Percentiles rank a stretch among this genome's conserved stretches.
Evolutionary conservation across 1,139 yeast species (phyloP).

Genomic region (Candida sojae): DNA sequence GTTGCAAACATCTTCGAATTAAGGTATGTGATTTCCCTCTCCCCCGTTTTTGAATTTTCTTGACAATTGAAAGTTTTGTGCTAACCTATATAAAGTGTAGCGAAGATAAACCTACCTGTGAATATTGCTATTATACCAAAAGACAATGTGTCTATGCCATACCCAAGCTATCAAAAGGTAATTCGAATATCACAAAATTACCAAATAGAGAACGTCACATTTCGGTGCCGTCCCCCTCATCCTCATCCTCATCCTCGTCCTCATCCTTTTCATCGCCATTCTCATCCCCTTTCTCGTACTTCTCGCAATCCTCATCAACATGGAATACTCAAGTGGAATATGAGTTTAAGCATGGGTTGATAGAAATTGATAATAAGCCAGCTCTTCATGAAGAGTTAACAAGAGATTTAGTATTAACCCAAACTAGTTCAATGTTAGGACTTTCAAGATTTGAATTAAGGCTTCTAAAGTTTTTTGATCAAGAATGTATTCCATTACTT

Average conservation of each 20-base stretch:
- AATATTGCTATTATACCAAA: constrained; percentile 36
- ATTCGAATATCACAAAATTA: neutral
- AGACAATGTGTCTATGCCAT: constrained; percentile 30
- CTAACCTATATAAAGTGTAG: constrained; percentile 22
- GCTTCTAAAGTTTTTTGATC: constrained; percentile 30
- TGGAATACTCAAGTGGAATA: neutral
- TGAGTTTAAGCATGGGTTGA: neutral
- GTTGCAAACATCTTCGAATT: constrained; percentile 32
- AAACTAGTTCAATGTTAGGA: constrained; percentile 20
- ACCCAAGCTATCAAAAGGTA: constrained; percentile 2
- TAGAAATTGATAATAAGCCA: neutral
- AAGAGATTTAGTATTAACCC: constrained; percentile 14
- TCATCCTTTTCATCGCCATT: neutral
- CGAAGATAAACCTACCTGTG: constrained; percentile 38
- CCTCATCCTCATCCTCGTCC: neutral
- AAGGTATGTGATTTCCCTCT: constrained; percentile 18
- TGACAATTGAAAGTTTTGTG: neutral
- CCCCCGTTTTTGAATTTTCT: neutral
- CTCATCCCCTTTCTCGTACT: neutral
- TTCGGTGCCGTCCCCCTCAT: too few relatives aligned
- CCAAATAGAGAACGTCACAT: too few relatives aligned
- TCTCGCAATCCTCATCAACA: neutral
- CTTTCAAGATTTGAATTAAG: constrained; percentile 32
- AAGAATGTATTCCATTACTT: constrained; percentile 25
- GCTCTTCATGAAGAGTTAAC: constrained; percentile 5